phyloP scores from a whole-genome alignment of 305 asterid genomes.

The Solanum aculeatissimum region DNA sequence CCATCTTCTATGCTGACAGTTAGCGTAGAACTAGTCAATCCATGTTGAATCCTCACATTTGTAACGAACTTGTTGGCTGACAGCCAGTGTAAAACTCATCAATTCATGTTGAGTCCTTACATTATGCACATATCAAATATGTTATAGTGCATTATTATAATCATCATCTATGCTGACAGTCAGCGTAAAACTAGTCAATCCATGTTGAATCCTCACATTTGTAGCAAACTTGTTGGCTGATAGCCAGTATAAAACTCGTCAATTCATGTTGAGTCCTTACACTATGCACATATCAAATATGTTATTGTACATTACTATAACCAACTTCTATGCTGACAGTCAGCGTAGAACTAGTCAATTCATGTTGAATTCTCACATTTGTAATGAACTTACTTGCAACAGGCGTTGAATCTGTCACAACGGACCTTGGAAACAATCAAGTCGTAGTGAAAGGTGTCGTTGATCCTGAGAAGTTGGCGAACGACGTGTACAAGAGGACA shows the following conservation, averaged over 20 bases:
- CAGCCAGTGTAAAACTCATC: no score
- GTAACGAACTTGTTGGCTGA: neutral
- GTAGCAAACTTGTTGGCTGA: neutral
- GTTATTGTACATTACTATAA: neutral
- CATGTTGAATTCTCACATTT: neutral
- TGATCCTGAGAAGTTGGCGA: conserved; percentile 68
- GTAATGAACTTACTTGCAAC: neutral
- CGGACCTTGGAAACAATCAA: conserved; percentile 45
- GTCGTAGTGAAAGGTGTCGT: conserved; percentile 57
- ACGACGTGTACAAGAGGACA: conserved; percentile 61
- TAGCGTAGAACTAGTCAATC: neutral
- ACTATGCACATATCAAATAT: neutral
- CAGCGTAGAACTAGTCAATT: neutral
- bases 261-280: no score
- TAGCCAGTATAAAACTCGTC: no score
- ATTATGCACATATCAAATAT: neutral
- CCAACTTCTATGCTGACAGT: neutral
- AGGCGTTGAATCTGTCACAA: conserved; percentile 69
- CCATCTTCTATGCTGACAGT: neutral
- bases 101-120: no score
- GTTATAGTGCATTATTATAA: neutral
- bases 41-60: neutral
- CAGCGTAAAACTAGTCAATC: neutral
- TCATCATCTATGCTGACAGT: neutral
- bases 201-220: neutral